phyloP scores from a whole-genome alignment of 2,329 filamentous ascomycete genomes.

The Botryotinia convoluta region DNA sequence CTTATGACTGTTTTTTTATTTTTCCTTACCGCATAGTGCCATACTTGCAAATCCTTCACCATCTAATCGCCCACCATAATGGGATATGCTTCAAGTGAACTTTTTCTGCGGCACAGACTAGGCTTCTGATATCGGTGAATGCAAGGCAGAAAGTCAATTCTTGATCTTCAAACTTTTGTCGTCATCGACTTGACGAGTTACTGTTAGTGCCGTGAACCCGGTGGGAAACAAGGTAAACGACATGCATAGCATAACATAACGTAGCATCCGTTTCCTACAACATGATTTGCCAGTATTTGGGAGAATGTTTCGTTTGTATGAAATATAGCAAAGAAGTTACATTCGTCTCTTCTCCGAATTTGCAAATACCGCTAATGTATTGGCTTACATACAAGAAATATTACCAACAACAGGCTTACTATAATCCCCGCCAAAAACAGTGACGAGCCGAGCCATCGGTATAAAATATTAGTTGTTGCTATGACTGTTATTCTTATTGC shows the following conservation, averaged over 20 bases:
- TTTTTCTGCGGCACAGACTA: not conserved
- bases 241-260: not conserved
- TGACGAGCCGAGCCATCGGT: not conserved
- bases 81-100: not conserved
- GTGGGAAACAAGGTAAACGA: not conserved
- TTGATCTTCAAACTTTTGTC: not conserved
- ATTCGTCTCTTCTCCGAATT: not conserved
- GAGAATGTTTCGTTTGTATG: not conserved
- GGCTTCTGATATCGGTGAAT: not conserved
- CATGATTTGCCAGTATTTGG: not conserved
- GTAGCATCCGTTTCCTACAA: not conserved
- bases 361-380: not conserved
- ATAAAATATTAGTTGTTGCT: not conserved
- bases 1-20: not conserved
- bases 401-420: not conserved
- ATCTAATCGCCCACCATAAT: not conserved
- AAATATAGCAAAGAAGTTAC: not conserved
- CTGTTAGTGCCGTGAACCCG: not conserved
- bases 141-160: not conserved
- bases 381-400: not conserved
- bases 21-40: not conserved
- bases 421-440: not conserved
- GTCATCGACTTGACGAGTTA: not conserved
- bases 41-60: not conserved
- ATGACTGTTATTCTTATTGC: not conserved